phyloP scores from a whole-genome alignment of 2,329 filamentous ascomycete genomes.

The Gnomoniopsis smithogilvyi region DNA sequence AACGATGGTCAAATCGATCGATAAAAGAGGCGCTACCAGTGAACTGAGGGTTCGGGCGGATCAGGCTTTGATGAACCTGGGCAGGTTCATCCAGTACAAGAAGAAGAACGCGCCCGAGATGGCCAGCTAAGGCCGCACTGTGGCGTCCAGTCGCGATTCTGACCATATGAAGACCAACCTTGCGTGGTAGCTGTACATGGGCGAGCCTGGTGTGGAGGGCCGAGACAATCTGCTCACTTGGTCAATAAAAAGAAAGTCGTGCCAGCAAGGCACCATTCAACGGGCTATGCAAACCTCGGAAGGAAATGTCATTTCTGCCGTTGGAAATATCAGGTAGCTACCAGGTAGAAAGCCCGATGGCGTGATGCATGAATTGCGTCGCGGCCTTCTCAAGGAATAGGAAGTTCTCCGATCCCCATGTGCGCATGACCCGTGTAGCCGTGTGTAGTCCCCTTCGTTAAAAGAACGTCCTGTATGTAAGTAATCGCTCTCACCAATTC shows the following conservation, averaged over 20 bases:
- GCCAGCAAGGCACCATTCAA: slow-evolving; percentile 3
- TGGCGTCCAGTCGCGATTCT: neutral
- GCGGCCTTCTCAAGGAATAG: neutral
- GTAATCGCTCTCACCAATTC: neutral
- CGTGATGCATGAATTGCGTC: neutral
- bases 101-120: slow-evolving; percentile 47
- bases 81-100: slow-evolving; percentile 63
- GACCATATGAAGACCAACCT: neutral
- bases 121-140: neutral
- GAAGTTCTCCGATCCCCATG: neutral
- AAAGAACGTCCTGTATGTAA: slow-evolving; percentile 3
- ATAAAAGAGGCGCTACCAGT: slow-evolving; percentile 50
- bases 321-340: neutral
- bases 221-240: slow-evolving; percentile 3
- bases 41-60: slow-evolving; percentile 60
- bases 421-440: neutral
- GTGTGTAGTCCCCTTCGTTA: neutral
- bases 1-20: slow-evolving; percentile 56
- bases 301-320: slow-evolving; percentile 6
- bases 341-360: neutral
- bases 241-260: slow-evolving; percentile 12
- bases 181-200: neutral
- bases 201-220: neutral
- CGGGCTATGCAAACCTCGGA: slow-evolving; percentile 8
- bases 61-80: slow-evolving; percentile 58